Evolutionary conservation across 805 yeast genomes (phyloP).

Genomic region (Cyberlindnera galapagoensis): DNA sequence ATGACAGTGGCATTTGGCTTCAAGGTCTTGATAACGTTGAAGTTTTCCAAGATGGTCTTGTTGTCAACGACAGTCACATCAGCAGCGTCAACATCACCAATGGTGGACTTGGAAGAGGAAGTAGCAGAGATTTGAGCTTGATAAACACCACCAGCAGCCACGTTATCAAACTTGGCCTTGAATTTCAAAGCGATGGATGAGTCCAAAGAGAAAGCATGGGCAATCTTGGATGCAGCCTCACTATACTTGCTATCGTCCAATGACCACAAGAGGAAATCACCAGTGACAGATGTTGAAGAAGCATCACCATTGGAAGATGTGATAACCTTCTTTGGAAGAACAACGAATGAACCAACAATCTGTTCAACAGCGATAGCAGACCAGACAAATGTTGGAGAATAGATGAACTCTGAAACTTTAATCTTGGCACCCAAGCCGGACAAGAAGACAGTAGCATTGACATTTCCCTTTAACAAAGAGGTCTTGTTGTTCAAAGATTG

Average conservation of each 20-base stretch:
- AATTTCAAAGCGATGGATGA: conserved; percentile 45
- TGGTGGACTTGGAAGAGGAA: conserved; percentile 4
- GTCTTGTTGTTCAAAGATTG: conserved; percentile 36
- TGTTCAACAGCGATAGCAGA: conserved; percentile 46
- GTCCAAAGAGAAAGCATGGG: conserved; percentile 64
- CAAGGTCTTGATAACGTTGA: conserved; percentile 59
- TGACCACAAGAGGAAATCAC: conserved; percentile 54
- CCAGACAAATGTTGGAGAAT: conserved; percentile 49
- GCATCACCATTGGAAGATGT: conserved; percentile 2
- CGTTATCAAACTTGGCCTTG: conserved; percentile 67
- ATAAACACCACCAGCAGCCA: conserved; percentile 64
- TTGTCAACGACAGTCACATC: conserved; percentile 62
- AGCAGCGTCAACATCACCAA: conserved; percentile 45
- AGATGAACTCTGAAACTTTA: conserved; percentile 46
- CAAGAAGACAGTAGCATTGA: conserved; percentile 63
- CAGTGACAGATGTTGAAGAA: conserved; percentile 13
- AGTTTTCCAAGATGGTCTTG: conserved; percentile 42
- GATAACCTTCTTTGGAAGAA: conserved; percentile 17
- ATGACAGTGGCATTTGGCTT: conserved; percentile 51
- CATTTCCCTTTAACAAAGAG: conserved; percentile 58
- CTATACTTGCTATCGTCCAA: conserved; percentile 53
- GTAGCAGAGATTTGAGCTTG: conserved; percentile 45
- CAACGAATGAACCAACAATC: conserved; percentile 38
- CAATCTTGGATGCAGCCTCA: conserved; percentile 55
- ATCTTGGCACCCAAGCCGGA: conserved; percentile 25